phyloP scores from a whole-genome alignment of 169 alveolate species.

The Eimeria mitis region DNA sequence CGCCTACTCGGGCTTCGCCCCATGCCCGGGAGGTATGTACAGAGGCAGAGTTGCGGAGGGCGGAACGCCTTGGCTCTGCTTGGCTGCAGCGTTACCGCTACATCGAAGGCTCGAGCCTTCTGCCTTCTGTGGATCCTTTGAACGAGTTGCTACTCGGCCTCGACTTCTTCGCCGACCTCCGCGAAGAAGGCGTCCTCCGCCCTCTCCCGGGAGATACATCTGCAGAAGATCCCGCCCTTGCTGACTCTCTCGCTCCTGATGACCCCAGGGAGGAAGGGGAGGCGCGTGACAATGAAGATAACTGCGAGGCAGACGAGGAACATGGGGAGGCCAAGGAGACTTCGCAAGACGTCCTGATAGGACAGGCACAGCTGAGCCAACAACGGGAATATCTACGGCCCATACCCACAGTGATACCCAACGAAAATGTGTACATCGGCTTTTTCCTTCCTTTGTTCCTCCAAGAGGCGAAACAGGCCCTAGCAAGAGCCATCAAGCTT shows the following conservation, averaged over 20 bases:
- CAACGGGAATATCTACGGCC: conserved; percentile 48
- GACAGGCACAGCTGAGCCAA: not conserved
- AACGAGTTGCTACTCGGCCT: conserved; percentile 67
- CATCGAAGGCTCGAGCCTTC: conserved; percentile 63
- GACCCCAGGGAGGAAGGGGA: not conserved
- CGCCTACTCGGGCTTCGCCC: not conserved
- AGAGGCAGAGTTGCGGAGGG: conserved; percentile 9
- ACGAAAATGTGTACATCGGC: conserved; percentile 64
- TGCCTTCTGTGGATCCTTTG: conserved; percentile 75
- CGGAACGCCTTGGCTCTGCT: conserved; percentile 62
- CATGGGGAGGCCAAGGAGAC: conserved; percentile 2
- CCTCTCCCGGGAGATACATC: not conserved
- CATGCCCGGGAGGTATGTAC: not conserved
- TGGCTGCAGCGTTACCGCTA: conserved; percentile 77
- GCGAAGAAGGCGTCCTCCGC: conserved; percentile 57
- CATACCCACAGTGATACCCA: conserved; percentile 65
- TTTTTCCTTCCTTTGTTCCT: conserved; percentile 74
- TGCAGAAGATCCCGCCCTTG: not conserved
- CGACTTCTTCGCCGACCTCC: conserved; percentile 77
- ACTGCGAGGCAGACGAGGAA: not conserved
- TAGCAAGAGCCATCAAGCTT: conserved; percentile 69
- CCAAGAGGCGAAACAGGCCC: conserved; percentile 79
- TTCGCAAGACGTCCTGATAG: not conserved
- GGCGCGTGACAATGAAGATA: not conserved
- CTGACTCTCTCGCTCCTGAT: not conserved